phyloP scores from a whole-genome alignment of 768 basidiomycete genomes.

The Lentinula raphanica region DNA sequence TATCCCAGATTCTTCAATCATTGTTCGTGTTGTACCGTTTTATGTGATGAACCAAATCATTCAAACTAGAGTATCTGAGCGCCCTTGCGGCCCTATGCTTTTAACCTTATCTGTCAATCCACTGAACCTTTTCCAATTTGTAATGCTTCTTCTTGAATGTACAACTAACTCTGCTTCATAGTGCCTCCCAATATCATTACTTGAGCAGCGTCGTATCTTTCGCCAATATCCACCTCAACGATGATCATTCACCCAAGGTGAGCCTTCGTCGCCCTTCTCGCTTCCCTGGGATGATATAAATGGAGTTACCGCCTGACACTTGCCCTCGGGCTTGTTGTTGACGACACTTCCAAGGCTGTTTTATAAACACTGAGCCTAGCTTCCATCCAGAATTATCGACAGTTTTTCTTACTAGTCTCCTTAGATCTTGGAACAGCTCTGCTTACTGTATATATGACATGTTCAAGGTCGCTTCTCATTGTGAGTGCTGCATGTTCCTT shows the following conservation, averaged over 20 bases:
- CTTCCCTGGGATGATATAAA: slow-evolving; percentile 49
- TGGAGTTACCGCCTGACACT: slow-evolving; percentile 86
- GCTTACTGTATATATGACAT: neutral
- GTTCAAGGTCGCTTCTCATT: too few relatives aligned
- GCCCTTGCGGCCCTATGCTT: slow-evolving; percentile 64
- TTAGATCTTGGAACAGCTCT: neutral
- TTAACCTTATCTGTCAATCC: slow-evolving; percentile 47
- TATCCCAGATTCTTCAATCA: neutral
- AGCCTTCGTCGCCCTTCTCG: slow-evolving; percentile 25
- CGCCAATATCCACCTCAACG: too few relatives aligned
- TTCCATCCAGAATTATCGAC: neutral
- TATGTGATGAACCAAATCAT: slow-evolving; percentile 55
- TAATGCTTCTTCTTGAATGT: too few relatives aligned
- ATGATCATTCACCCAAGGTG: slow-evolving; percentile 11
- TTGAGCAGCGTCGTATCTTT: too few relatives aligned
- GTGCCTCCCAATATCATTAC: too few relatives aligned
- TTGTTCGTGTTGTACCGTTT: slow-evolving; percentile 2
- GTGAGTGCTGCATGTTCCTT: slow-evolving; percentile 24
- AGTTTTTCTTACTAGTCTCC: neutral
- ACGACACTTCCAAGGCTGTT: slow-evolving; percentile 83
- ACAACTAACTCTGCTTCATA: too few relatives aligned
- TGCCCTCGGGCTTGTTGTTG: slow-evolving; percentile 40
- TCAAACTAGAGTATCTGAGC: slow-evolving; percentile 96
- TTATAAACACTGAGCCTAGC: slow-evolving; percentile 54
- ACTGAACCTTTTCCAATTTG: slow-evolving; percentile 43